These are phyloP conservation scores for Geotrichum europaeum DNA, from an alignment of 1,139 yeast species.

Conservation along the genomic window DNA sequence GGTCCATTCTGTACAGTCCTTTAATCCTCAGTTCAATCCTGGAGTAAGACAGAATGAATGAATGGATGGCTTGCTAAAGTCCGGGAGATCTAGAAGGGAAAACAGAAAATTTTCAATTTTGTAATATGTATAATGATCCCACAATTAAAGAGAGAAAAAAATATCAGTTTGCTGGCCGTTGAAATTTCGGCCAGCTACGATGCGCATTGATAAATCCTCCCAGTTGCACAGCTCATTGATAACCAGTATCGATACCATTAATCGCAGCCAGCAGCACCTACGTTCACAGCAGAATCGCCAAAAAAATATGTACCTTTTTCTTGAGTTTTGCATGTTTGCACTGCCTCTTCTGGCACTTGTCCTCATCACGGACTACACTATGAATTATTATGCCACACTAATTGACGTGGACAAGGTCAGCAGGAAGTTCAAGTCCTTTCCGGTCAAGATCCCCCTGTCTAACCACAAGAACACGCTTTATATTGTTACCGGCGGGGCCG, in stretches of 20 bases:
- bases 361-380: conserved; percentile 5
- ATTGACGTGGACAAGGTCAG: conserved; percentile 13
- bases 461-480: conserved; percentile 17
- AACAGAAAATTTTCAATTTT: not conserved
- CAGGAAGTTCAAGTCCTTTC: conserved; percentile 5
- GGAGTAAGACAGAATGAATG: not conserved
- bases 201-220: not conserved
- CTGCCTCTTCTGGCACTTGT: conserved; percentile 8
- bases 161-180: not conserved
- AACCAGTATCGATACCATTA: not conserved
- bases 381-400: conserved; percentile 14
- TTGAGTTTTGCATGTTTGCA: conserved; percentile 5
- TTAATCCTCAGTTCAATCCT: no score
- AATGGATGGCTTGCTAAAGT: not conserved
- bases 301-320: conserved; percentile 13
- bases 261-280: not conserved
- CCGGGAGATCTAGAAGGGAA: not conserved
- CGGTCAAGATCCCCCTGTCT: conserved; percentile 12
- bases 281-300: not conserved
- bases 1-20: conserved; percentile 5
- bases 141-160: not conserved
- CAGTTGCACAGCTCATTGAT: not conserved
- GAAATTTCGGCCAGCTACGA: not conserved
- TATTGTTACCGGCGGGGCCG: conserved; percentile 32
- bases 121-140: not conserved